phyloP scores from a whole-genome alignment of 2,329 filamentous ascomycete species.

The Cercospora beticola region DNA sequence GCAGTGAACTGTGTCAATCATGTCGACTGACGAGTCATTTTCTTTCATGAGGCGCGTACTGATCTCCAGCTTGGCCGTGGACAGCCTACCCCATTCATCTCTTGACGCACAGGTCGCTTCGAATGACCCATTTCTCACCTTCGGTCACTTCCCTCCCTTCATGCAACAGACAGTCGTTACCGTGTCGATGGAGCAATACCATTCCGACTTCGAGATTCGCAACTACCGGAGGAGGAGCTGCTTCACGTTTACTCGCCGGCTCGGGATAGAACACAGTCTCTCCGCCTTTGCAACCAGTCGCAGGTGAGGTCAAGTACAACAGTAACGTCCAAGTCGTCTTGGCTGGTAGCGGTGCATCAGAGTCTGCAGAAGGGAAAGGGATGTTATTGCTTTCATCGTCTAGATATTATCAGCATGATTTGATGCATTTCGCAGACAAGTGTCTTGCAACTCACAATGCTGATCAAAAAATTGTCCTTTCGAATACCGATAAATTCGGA shows the following conservation, averaged over 20 bases:
- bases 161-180: constrained; percentile 84
- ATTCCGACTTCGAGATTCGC: constrained; percentile 80
- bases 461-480: constrained; percentile 88
- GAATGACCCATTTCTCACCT: constrained; percentile 88
- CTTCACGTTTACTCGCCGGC: constrained; percentile 42
- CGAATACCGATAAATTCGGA: constrained; percentile 83
- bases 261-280: constrained; percentile 91
- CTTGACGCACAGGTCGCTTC: constrained; percentile 75
- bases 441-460: constrained; percentile 66
- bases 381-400: constrained; percentile 85
- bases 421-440: not conserved
- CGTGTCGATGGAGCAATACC: constrained; percentile 83
- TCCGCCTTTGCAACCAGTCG: constrained; percentile 75
- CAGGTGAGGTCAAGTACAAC: constrained; percentile 76
- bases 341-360: constrained; percentile 49
- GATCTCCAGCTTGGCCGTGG: not conserved
- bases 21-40: not conserved
- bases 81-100: constrained; percentile 38
- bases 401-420: constrained; percentile 39
- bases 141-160: constrained; percentile 75
- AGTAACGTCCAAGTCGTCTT: constrained; percentile 90
- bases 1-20: too few species aligned
- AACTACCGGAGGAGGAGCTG: constrained; percentile 57
- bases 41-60: not conserved
- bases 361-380: constrained; percentile 51